phyloP scores from a whole-genome alignment of 2,329 filamentous ascomycete genomes.

The Fusarium napiforme region DNA sequence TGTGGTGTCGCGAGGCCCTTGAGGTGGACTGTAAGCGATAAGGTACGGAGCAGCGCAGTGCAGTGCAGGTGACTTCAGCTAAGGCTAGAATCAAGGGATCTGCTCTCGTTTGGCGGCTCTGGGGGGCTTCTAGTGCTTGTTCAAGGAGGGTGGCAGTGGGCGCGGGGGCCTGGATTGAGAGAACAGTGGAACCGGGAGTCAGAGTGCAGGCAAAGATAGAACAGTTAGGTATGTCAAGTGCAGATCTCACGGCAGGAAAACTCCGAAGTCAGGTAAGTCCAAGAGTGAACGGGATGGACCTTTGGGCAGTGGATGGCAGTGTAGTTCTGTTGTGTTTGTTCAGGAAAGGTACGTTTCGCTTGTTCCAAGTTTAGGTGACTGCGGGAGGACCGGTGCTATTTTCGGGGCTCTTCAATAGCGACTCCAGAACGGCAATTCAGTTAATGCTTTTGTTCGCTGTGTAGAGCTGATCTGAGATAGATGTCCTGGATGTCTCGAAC shows the following conservation, averaged over 20 bases:
- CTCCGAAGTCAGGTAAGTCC: slow-evolving; percentile 1
- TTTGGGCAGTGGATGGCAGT: slow-evolving; percentile 3
- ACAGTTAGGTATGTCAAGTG: slow-evolving; percentile 16
- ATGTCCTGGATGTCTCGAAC: neutral
- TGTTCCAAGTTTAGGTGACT: slow-evolving; percentile 30
- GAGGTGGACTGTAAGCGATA: slow-evolving; percentile 3
- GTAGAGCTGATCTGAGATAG: neutral
- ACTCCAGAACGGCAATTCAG: slow-evolving; percentile 42
- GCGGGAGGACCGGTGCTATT: slow-evolving; percentile 38
- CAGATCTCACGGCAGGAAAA: slow-evolving; percentile 33
- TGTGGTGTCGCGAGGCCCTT: slow-evolving; percentile 9
- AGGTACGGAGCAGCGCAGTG: slow-evolving; percentile 2
- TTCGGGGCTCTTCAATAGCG: slow-evolving; percentile 44
- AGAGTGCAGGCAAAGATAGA: slow-evolving; percentile 8
- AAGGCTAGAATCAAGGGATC: slow-evolving; percentile 35
- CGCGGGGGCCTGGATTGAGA: slow-evolving; percentile 27
- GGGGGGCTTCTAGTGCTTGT: slow-evolving; percentile 25
- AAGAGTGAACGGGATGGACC: slow-evolving; percentile 9
- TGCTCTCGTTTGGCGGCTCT: slow-evolving; percentile 28
- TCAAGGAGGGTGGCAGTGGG: slow-evolving; percentile 27
- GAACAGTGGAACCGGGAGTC: slow-evolving; percentile 33
- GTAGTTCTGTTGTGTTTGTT: neutral
- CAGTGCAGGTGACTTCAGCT: slow-evolving; percentile 31
- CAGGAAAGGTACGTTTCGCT: slow-evolving; percentile 11
- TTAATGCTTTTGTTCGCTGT: neutral